These are phyloP conservation scores for Saturnispora zaruensis DNA, from an alignment of 805 yeast species.

Conservation along the genomic window DNA sequence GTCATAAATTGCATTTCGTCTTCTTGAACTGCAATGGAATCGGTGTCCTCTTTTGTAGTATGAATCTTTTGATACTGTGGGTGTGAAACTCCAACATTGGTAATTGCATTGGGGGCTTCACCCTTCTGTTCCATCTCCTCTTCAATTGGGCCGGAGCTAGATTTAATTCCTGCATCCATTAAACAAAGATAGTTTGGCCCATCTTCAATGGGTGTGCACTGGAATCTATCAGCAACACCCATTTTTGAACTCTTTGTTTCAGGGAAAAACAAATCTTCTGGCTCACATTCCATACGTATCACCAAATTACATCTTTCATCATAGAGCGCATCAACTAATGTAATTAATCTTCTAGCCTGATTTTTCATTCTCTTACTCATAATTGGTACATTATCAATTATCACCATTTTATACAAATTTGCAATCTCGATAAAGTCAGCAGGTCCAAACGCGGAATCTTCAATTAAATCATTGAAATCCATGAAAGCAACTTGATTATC, in stretches of 20 bases:
- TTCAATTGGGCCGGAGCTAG: conserved; percentile 37
- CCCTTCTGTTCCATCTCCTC: conserved; percentile 35
- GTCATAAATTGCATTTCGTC: conserved; percentile 67
- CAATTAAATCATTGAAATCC: conserved; percentile 47
- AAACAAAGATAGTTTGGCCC: conserved; percentile 9
- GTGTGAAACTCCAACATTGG: conserved; percentile 4
- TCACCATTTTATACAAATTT: conserved; percentile 46
- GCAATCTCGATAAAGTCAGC: conserved; percentile 66
- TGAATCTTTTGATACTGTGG: conserved; percentile 4
- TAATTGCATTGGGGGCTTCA: background rate
- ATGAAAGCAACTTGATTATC: conserved; percentile 35
- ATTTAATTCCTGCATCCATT: conserved; percentile 6
- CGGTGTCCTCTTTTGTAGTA: background rate
- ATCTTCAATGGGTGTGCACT: conserved; percentile 15
- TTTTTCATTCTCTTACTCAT: conserved; percentile 49
- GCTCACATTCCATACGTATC: conserved; percentile 39
- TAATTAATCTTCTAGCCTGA: conserved; percentile 62
- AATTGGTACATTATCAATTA: conserved; percentile 54
- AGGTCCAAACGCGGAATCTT: conserved; percentile 44
- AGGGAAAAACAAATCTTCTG: conserved; percentile 57
- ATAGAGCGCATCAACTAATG: conserved; percentile 59
- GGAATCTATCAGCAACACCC: conserved; percentile 8
- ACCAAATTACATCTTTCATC: conserved; percentile 58
- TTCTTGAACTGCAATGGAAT: conserved; percentile 31
- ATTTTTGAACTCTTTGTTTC: background rate